Base-by-base conservation (phyloP, 2,329 filamentous ascomycete species). In the Akanthomyces uredinophilus region DNA sequence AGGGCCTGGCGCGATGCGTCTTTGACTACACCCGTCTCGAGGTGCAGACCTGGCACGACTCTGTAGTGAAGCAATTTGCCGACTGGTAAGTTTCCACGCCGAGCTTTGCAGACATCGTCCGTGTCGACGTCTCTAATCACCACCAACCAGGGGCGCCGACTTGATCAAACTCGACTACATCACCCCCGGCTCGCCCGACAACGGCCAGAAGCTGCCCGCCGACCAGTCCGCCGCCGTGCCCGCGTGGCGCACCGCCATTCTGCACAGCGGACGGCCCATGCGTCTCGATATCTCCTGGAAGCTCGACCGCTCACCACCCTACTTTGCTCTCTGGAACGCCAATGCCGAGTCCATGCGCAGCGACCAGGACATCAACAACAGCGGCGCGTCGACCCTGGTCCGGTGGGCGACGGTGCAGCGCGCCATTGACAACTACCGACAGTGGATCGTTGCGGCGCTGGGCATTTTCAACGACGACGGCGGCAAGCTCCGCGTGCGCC, bases 341-440 rank as follows among this genome's bases (percentile, higher is more conserved):
- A 62, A 66, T 51, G 63, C 66, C 47, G 66, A 67, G 39, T 61
- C 65, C 4, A 67, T 67, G 66, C 65, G 66, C 27, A 64, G 51
- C 41, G 66, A 67, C 54, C 66, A 67, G 59, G 66, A 67, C 55
- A 65, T 67, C 60, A 66, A 66, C 63, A 66, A 66, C 52, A 41
- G 60, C 60, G 32, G 52, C 8, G 51, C 51, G 32, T 29, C 63
- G 16, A 60, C 60, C 6, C 62, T 67, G 57, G 60, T 65, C 44
- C 22, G 51, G 18, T 67, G 66, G 66, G 54, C 46, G 3, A 56
- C 49, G 18, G 66, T 64, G 35, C 63, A 66, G 59, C 62, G 66
- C 60, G 65, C 66, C 47, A 60, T 67, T 39, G 64, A 65, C 47
- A 67, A 67, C 58, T 67, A 67, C 47, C 63, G 65, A 24, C 65